Evolutionary conservation across 1,284 basidiomycete species (phyloP).

Genomic region (Amylostereum chailletii): DNA sequence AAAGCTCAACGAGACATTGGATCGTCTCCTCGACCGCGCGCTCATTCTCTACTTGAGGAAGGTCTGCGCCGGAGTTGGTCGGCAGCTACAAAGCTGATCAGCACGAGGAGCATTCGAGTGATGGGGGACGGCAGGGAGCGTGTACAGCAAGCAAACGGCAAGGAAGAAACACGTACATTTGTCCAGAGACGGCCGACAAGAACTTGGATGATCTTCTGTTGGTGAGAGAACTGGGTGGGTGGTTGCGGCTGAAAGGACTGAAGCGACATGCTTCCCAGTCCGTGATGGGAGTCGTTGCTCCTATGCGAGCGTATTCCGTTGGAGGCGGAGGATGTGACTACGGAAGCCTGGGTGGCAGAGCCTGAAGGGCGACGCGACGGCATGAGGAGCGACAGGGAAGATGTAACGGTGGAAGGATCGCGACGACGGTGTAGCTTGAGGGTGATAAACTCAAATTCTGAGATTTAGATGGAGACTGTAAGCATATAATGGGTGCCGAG

Average conservation of each 20-base stretch:
- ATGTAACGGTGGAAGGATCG: no score
- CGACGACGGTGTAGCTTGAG: no score
- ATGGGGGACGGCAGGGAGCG: background rate
- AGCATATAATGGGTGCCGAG: no score
- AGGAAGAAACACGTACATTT: constrained; percentile 36
- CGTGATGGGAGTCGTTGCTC: constrained; percentile 43
- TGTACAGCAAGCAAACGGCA: background rate
- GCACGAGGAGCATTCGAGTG: background rate
- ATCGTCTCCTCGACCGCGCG: constrained; percentile 65
- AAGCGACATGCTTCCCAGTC: constrained; percentile 25
- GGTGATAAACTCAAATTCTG: no score
- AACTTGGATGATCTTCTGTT: constrained; percentile 19
- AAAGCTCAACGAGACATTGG: constrained; percentile 71
- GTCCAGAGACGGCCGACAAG: constrained; percentile 66
- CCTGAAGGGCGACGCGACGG: constrained; percentile 40
- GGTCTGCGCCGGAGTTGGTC: constrained; percentile 67
- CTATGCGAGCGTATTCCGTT: constrained; percentile 29
- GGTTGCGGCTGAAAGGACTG: constrained; percentile 16
- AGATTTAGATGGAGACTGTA: no score
- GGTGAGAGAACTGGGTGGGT: constrained; percentile 4
- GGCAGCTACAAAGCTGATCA: constrained; percentile 54
- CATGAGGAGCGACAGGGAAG: constrained; percentile 19
- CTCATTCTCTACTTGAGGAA: constrained; percentile 72
- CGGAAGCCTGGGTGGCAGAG: constrained; percentile 25
- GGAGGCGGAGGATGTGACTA: constrained; percentile 15